A percentile compares a stretch with the other conserved stretches of the same genome.
These are phyloP conservation scores for Xylaria castorea DNA, from an alignment of 495 filamentous ascomycete genomes.

Conservation along the genomic window DNA sequence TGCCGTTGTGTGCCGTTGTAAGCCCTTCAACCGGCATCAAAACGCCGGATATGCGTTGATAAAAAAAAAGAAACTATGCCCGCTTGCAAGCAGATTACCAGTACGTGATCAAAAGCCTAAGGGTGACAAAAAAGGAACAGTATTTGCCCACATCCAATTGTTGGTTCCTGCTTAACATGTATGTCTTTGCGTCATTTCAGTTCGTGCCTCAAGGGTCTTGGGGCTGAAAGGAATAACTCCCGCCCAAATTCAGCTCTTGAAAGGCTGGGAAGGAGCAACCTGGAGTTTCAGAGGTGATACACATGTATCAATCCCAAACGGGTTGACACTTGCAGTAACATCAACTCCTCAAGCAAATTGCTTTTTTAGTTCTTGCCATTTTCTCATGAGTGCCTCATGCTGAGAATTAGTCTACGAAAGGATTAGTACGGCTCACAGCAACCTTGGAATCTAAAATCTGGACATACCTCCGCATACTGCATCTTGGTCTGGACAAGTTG, in stretches of 20 bases:
- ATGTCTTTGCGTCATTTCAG: slow-evolving; percentile 7
- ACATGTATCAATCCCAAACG: neutral
- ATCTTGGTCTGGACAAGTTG: slow-evolving; percentile 93
- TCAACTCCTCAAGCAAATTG: slow-evolving; percentile 45
- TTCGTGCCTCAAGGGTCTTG: neutral
- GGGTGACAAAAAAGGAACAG: slow-evolving; percentile 17
- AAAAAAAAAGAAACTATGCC: slow-evolving; percentile 22
- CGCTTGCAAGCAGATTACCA: slow-evolving; percentile 24
- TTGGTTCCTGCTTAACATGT: slow-evolving; percentile 10
- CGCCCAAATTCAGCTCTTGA: neutral
- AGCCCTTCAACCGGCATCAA: slow-evolving; percentile 10
- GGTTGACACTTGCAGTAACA: neutral
- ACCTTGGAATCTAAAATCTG: neutral
- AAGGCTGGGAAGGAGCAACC: neutral
- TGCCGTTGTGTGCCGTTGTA: slow-evolving; percentile 18
- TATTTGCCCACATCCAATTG: slow-evolving; percentile 15
- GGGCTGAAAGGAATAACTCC: neutral
- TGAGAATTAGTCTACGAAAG: slow-evolving; percentile 67
- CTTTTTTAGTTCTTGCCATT: slow-evolving; percentile 82
- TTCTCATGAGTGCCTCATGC: slow-evolving; percentile 77
- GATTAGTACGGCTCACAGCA: slow-evolving; percentile 23
- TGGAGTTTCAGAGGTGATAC: neutral
- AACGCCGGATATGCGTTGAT: slow-evolving; percentile 26
- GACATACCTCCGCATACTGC: slow-evolving; percentile 87
- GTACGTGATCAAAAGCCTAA: slow-evolving; percentile 25